phyloP scores from a whole-genome alignment of 192 early-diverging fungal genomes.

The Rhizophagus clarus region DNA sequence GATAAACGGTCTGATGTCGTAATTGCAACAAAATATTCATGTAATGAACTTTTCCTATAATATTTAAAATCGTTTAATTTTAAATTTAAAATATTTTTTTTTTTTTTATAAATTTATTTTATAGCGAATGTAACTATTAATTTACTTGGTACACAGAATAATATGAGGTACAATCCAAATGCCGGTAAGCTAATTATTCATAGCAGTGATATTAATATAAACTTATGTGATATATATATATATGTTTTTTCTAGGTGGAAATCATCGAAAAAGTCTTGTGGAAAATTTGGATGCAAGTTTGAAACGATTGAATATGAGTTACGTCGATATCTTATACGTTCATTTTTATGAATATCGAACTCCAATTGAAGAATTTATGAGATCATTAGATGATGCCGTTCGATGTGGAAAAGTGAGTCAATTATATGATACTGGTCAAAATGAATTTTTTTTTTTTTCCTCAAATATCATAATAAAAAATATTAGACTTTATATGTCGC shows the following conservation, averaged over 20 bases:
- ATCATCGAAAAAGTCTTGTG: too few relatives aligned
- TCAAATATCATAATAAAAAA: background rate
- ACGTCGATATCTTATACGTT: constrained; percentile 38
- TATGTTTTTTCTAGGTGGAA: too few relatives aligned
- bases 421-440: constrained; percentile 27
- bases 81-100: background rate
- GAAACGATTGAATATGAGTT: constrained; percentile 51
- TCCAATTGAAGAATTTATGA: constrained; percentile 70
- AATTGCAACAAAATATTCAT: constrained; percentile 57
- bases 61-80: background rate
- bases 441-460: background rate
- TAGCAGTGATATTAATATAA: constrained; percentile 44
- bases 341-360: constrained; percentile 47
- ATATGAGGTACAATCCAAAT: background rate
- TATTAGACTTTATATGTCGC: constrained; percentile 52
- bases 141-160: too few relatives aligned
- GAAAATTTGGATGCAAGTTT: constrained; percentile 53
- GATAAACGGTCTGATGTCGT: constrained; percentile 58
- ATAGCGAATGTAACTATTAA: background rate
- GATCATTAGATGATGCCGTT: constrained; percentile 58
- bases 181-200: constrained; percentile 10
- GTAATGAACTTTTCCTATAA: constrained; percentile 28
- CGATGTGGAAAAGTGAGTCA: too few relatives aligned
- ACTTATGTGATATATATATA: too few relatives aligned
- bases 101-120: background rate